Conservation (phyloP, 495 filamentous ascomycete species). For the Viridothelium virens region DNA sequence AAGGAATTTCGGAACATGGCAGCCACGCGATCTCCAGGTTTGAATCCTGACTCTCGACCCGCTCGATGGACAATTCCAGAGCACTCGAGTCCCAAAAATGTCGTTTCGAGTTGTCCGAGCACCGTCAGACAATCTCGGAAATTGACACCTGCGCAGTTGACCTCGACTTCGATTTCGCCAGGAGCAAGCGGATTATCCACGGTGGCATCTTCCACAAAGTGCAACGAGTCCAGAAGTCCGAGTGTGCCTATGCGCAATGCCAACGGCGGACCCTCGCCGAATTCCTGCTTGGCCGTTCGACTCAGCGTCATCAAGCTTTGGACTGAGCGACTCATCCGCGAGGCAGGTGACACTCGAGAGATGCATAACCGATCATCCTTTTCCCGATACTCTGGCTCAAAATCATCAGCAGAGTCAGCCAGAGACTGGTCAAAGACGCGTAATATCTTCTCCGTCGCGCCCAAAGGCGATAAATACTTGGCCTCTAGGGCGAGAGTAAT, state of each 20-base stretch:
- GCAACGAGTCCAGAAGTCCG: constrained; percentile 8
- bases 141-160: constrained; percentile 8
- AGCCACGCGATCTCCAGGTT: constrained; percentile 7
- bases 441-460: not conserved
- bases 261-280: not conserved
- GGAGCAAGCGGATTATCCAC: not conserved
- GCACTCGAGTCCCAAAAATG: constrained; percentile 10
- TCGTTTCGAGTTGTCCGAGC: not conserved
- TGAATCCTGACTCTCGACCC: not conserved
- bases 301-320: not conserved
- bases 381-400: constrained; percentile 2
- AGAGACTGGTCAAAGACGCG: not conserved
- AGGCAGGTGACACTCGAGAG: not conserved
- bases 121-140: constrained; percentile 5
- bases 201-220: not conserved
- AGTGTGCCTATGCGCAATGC: not conserved
- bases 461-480: not conserved
- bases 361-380: not conserved
- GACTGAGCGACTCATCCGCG: not conserved
- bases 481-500: constrained; percentile 7
- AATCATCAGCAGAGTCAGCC: not conserved
- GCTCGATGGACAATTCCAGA: constrained; percentile 6
- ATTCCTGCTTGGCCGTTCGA: not conserved
- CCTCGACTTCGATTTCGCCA: constrained; percentile 15
- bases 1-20: not conserved